Conservation (phyloP, 148 eudicot species). For the Heliosperma pusillum region DNA sequence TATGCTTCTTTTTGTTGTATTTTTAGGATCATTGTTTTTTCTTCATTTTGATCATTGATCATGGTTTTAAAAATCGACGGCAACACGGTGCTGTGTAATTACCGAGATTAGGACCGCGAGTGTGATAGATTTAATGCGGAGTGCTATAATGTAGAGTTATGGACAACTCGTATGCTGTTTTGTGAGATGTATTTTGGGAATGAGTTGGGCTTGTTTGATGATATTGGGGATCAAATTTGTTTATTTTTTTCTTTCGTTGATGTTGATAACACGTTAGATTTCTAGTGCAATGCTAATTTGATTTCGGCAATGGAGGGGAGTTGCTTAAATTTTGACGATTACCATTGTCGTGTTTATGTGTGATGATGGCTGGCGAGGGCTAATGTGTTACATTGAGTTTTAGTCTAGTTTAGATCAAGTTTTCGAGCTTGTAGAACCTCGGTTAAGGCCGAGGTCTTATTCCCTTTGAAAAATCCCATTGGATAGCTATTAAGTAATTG, state of each 20-base stretch:
- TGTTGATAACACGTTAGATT: background rate
- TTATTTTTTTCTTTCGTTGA: background rate
- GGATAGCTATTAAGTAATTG: background rate
- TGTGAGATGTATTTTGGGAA: background rate
- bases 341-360: background rate
- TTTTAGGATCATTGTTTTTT: background rate
- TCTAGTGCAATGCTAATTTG: too few relatives aligned
- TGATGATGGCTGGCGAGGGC: background rate
- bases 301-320: too few relatives aligned
- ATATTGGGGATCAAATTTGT: background rate
- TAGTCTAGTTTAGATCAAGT: background rate
- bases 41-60: background rate
- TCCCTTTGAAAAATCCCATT: too few relatives aligned
- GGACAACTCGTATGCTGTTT: too few relatives aligned
- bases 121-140: too few relatives aligned
- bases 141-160: too few relatives aligned
- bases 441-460: too few relatives aligned
- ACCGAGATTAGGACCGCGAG: too few relatives aligned
- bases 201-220: background rate
- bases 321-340: too few relatives aligned
- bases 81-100: too few relatives aligned
- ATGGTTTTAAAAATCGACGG: background rate
- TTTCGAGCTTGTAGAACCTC: background rate
- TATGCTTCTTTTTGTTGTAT: too few relatives aligned
- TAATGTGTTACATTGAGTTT: background rate